Percentiles rank a stretch among this genome's conserved stretches.
Conservation (phyloP, 1,139 yeast genomes). For the Lodderomyces jiufengensis region DNA sequence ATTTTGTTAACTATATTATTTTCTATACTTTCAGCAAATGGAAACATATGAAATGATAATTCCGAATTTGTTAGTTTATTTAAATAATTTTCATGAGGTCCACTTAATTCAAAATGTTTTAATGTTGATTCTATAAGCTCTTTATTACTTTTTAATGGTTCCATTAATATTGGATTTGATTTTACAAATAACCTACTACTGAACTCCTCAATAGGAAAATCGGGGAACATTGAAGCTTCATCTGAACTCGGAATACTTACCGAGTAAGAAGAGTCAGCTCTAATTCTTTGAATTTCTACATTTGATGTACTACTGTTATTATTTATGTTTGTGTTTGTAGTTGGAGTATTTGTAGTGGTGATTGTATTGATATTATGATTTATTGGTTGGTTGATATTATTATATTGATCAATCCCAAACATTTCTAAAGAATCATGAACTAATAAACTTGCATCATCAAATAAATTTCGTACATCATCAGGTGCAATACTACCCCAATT, state of each 20-base stretch:
- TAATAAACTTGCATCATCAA: slow-evolving; percentile 49
- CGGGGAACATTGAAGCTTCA: neutral
- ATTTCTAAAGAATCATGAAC: slow-evolving; percentile 39
- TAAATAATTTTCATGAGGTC: slow-evolving; percentile 32
- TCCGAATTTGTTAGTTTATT: slow-evolving; percentile 26
- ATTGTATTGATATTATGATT: too few relatives aligned
- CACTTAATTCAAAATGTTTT: slow-evolving; percentile 21
- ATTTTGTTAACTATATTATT: slow-evolving; percentile 33
- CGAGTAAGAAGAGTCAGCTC: neutral
- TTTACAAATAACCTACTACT: slow-evolving; percentile 7
- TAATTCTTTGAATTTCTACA: neutral
- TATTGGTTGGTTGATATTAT: neutral
- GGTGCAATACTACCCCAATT: slow-evolving; percentile 12
- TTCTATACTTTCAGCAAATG: slow-evolving; percentile 37
- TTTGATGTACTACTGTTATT: neutral
- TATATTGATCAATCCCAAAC: slow-evolving; percentile 4
- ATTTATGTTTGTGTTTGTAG: neutral
- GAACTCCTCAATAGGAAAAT: slow-evolving; percentile 5
- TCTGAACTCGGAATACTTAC: neutral
- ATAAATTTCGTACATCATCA: slow-evolving; percentile 25
- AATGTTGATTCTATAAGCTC: slow-evolving; percentile 25
- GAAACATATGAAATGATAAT: slow-evolving; percentile 31
- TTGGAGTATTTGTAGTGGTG: neutral
- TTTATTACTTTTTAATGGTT: slow-evolving; percentile 16
- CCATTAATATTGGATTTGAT: slow-evolving; percentile 16